These are phyloP conservation scores for Aspergillus arachidicola DNA, from an alignment of 2,329 filamentous ascomycete species.

Conservation along the genomic window DNA sequence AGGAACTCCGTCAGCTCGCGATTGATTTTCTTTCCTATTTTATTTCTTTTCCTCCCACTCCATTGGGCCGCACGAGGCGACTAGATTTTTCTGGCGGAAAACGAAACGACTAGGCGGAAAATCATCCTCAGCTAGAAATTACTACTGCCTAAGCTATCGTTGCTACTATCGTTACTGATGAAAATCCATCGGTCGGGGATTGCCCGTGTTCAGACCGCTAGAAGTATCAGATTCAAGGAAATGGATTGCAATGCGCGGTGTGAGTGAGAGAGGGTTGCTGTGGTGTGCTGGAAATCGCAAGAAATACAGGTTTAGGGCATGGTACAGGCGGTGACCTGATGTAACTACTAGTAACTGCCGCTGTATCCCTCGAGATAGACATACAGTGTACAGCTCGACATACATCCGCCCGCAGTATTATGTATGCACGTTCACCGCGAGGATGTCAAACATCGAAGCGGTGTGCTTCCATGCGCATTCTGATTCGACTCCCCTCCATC, in stretches of 20 bases:
- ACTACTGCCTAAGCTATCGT: neutral
- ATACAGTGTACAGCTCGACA: slow-evolving; percentile 8
- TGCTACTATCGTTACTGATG: neutral
- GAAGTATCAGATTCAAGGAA: neutral
- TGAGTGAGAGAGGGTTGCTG: neutral
- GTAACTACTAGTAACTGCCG: neutral
- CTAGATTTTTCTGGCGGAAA: neutral
- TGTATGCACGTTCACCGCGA: slow-evolving; percentile 9
- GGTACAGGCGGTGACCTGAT: neutral
- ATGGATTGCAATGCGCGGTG: neutral
- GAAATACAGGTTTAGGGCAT: neutral
- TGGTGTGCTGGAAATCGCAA: neutral
- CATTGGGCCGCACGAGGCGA: slow-evolving; percentile 1
- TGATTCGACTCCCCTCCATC: slow-evolving; percentile 4
- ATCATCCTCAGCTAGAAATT: neutral
- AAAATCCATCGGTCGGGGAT: neutral
- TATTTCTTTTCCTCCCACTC: slow-evolving; percentile 4
- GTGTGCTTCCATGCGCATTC: slow-evolving; percentile 9
- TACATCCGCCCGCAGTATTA: slow-evolving; percentile 12
- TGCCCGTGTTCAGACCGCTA: neutral
- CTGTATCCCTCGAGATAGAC: neutral
- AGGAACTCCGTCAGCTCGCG: neutral
- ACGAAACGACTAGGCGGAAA: neutral
- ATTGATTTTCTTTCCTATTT: neutral
- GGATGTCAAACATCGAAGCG: slow-evolving; percentile 15